Evolutionary conservation across 805 yeast genomes (phyloP), one percentile per base, ranked within the genome.

Genomic region (Cyberlindnera xishuangbannaensis): DNA sequence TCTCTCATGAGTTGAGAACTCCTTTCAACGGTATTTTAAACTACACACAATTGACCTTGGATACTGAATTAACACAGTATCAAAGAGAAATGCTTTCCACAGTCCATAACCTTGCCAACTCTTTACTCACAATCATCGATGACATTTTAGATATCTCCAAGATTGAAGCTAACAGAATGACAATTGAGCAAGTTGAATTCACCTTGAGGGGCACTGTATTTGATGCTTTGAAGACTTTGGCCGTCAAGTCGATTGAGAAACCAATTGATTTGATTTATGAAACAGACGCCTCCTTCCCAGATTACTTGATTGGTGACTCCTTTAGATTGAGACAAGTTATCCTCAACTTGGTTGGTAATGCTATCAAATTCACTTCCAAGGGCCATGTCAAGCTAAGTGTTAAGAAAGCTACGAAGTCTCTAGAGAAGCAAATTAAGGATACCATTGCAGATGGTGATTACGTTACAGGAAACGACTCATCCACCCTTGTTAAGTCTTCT

Each of bases 1-100:
- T 83, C 71, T 82, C 90, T 7, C 85, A 78, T 57, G 95, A 85
- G 57, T 81, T 85, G 53, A 69, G 95, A 56, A 85, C 95, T 4
- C 95, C 95, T 13, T 80, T 85, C 75, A 85, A 85, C 57, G 95
- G 95, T 64, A 85, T 85, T 29, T 81, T 85, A 47, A 95, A 95
- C 52, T 85, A 85, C 88, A 85, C 95, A 3, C 95, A 85, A 56
- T 64, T 85, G 47, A 83, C 95, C 1, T 68, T 85, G 37, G 95
- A 85, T 44, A 85, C 95, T 0, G 94, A 85, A 50, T 67, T 85
- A 45, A 84, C 94, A 6, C 95, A 85, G 60, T 85, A 85, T 52
- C 95, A 85, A 59, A 71, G 95, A 41, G 95, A 85, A 60, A 85
- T 85, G 95, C 63, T 85, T 47, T 78, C 88, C 15, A 85, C 86